Evolutionary conservation across 1,139 yeast species (phyloP), one percentile per base, ranked within the genome.

Genomic region (Arxiozyma slooffiae): DNA sequence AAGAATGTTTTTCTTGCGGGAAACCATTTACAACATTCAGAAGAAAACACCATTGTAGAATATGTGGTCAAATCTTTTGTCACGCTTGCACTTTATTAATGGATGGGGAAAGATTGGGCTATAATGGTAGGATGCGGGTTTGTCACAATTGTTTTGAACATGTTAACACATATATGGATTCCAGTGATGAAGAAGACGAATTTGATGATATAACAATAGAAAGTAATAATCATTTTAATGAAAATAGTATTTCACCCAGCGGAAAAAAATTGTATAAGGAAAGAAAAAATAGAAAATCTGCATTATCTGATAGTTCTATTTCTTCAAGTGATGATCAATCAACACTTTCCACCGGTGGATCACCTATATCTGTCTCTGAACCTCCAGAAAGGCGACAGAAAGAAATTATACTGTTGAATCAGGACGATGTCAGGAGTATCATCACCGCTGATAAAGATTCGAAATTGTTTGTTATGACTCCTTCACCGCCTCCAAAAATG

Each of bases 31-130:
- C 86, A 7, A 75, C 84, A 0, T 92, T 90, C 68, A 72, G 97
- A 62, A 74, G 98, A 57, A 86, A 87, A 58, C 98, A 92, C 65
- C 98, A 92, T 67, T 92, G 98, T 63, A 73, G 98, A 48, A 82
- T 90, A 48, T 92, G 98, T 68, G 97, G 97, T 2, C 97, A 90
- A 66, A 92, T 92, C 42, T 92, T 89, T 62, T 92, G 98, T 67
- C 77, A 87, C 36, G 76, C 78, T n/a, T 92, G 98, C 66, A 89
- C 97, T 0, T 70, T 79, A 3, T 77, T 88, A 57, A 80, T 89
- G 14, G 77, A 88, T 2, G 95, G 95, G 41, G 80, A 79, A 41
- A 81, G 80, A 60, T 87, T 88, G 63, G 76, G 77, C 38, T 79
- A 80, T 58, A 74, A 74, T 38, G 95, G 90, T 37, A 80, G 78